Base-by-base conservation (phyloP, 768 basidiomycete species). In the Mycena capillaripes region DNA sequence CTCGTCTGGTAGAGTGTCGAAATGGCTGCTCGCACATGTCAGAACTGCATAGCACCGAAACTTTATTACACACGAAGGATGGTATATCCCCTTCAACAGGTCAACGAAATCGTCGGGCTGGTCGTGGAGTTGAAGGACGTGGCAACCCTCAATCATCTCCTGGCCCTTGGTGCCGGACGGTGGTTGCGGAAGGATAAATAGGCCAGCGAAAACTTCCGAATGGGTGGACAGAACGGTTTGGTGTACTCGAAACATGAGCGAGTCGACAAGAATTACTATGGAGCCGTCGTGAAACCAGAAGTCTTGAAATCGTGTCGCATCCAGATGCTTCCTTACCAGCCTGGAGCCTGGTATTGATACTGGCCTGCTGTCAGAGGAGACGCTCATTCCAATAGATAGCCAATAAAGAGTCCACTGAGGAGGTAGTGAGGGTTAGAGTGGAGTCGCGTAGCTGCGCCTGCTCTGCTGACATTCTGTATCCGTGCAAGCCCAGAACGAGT, bases 121-220 rank as follows among this genome's bases (percentile, higher is more conserved):
- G 61, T 90, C 90, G 75, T 88, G 82, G 72, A 91, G 82, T 34
- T 82, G 79, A 4, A 90, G 86, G 25, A 90, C 82, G 55, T 83
- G 86, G 66, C 88, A 90, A 6, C 85, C 86, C 16, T 90, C 89
- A 11, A 89, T 72, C 73, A 77, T 81, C 46, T 83, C 78, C 50
- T 84, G 80, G 9, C 79, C 82, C 0, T 79, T 76, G 7, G 56
- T 71, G 23, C 38, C 64, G 12, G 68, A 17, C 2, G 72, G 67
- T 4, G 74, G 62, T 70, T 88, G 89, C 14, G 91, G 91, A 10
- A 93, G 75, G 4, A 84, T 84, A 73, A 93, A 89, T 59, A 93
- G 81, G 70, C 89, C 90, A 19, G 85, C 84, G 73, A 93, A 93
- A 2, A 93, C 84, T 46, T 93, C 91, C 0, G 91, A 92, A 73